Conservation (phyloP, 306 rosid genomes). For the Citrullus colocynthis region DNA sequence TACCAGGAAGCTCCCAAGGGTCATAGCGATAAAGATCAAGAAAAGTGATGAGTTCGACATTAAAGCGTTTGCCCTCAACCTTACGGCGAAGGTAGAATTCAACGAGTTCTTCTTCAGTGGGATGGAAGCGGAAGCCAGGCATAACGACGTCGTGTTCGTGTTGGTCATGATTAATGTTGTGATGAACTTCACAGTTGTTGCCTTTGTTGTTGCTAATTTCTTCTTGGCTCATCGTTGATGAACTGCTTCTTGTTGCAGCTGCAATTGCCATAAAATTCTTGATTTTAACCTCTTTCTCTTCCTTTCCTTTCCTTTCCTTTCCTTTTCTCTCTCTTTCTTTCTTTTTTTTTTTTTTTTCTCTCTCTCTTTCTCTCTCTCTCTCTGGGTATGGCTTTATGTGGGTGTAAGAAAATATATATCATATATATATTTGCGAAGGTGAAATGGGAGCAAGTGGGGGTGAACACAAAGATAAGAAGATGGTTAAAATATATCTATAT, state of each 20-base stretch:
- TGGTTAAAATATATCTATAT: not conserved
- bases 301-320: not conserved
- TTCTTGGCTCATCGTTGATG: conserved; percentile 33
- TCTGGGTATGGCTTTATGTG: conserved; percentile 5
- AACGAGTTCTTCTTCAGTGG: conserved; percentile 89
- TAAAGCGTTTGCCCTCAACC: conserved; percentile 99
- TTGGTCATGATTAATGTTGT: conserved; percentile 19
- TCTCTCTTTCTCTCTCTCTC: not conserved
- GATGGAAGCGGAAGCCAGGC: conserved; percentile 98
- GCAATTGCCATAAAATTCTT: conserved; percentile 57
- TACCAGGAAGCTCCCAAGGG: conserved; percentile 99
- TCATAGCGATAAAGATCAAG: conserved; percentile 99
- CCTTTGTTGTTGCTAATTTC: conserved; percentile 13
- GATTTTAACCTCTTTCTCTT: not conserved
- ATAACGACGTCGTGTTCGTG: conserved; percentile 92
- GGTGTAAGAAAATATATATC: not conserved
- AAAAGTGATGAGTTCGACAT: conserved; percentile 94
- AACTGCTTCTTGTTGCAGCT: conserved; percentile 11
- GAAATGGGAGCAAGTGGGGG: not conserved
- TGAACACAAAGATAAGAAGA: conserved; percentile 1
- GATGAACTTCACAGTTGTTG: not conserved
- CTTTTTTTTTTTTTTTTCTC: not conserved
- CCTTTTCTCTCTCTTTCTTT: not conserved
- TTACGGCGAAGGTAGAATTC: conserved; percentile 99
- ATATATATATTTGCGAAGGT: not conserved